These are phyloP conservation scores for Cladosporium sp. DNA, from an alignment of 2,329 filamentous ascomycete genomes.

Conservation along the genomic window DNA sequence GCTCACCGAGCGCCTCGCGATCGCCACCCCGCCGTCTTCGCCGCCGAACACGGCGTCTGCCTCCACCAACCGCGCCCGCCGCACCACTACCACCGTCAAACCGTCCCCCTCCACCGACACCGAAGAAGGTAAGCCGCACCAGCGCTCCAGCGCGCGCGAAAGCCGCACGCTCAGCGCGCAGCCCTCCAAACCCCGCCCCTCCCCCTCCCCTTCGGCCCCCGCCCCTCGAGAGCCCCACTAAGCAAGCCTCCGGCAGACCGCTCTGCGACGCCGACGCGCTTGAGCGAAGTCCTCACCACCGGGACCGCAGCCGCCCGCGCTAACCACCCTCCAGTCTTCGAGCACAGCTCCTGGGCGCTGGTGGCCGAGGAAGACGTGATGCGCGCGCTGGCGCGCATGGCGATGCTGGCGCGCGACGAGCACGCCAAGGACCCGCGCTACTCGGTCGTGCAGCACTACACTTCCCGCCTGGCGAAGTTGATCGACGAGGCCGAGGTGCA, in stretches of 20 bases:
- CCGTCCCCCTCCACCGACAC: background rate
- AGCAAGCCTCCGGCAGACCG: background rate
- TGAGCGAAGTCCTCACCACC: background rate
- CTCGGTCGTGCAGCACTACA: conserved; percentile 27
- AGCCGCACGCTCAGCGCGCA: conserved; percentile 6
- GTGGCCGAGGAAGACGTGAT: conserved; percentile 29
- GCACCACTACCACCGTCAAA: background rate
- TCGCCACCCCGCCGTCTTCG: background rate
- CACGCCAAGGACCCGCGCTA: conserved; percentile 20
- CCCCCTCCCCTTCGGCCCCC: background rate
- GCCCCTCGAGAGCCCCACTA: background rate
- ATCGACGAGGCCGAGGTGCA: conserved; percentile 22
- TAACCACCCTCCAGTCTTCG: conserved; percentile 11
- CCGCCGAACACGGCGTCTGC: background rate
- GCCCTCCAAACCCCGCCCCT: conserved; percentile 4
- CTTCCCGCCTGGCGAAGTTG: conserved; percentile 23
- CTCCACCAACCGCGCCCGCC: background rate
- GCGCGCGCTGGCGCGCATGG: conserved; percentile 27
- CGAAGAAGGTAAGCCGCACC: conserved; percentile 9
- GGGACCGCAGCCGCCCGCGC: background rate
- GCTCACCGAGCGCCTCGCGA: conserved; percentile 6
- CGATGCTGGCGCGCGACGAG: conserved; percentile 30
- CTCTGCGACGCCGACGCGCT: conserved; percentile 1
- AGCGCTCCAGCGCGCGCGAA: conserved; percentile 1
- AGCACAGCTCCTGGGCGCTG: conserved; percentile 29